Evolutionary conservation across 2,329 filamentous ascomycete genomes (phyloP), one percentile per base, ranked within the genome.

Genomic region (Botrytis elliptica): DNA sequence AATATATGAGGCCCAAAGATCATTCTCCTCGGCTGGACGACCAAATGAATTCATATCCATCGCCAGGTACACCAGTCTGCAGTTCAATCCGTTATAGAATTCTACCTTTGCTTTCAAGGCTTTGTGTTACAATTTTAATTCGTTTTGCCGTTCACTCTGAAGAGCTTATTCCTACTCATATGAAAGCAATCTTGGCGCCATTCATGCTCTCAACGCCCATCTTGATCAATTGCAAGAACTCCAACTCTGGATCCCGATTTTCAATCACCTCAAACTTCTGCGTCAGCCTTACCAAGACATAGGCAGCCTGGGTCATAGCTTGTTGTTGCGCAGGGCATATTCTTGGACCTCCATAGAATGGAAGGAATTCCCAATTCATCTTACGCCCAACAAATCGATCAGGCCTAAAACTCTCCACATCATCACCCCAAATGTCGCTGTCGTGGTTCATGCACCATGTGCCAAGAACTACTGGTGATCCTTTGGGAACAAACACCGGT

Each of bases 341-440:
- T 4, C 91, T 82, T 0, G 91, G 90, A 0, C 91, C 91, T 38
- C 89, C 84, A 76, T 90, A 92, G 79, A 95, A 95, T 0, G 91
- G 91, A 59, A 92, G 90, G 74, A 93, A 93, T 0, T 92, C 93
- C 82, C 95, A 92, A 62, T 87, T 82, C 0, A 88, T 75, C 0
- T 91, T 93, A 1, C 88, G 77, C n/a, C 85, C 84, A 49, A 81
- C 81, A 92, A 92, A 96, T n/a, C 93, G 85, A 82, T 93, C 92
- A 0, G 93, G 93, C 6, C 86, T 84, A 82, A 94, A 96, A 1
- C 88, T 85, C 16, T 92, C 88, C 0, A 89, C 91, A 75, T 93
- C 90, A 0, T 86, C 79, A 1, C 92, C 92, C 92, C 92, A 94
- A 78, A 94, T 91, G 70, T 88, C 86, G 9, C 76, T 79, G 25